Base-by-base conservation (phyloP, 495 filamentous ascomycete genomes). In the Penicillium flavigenum region DNA sequence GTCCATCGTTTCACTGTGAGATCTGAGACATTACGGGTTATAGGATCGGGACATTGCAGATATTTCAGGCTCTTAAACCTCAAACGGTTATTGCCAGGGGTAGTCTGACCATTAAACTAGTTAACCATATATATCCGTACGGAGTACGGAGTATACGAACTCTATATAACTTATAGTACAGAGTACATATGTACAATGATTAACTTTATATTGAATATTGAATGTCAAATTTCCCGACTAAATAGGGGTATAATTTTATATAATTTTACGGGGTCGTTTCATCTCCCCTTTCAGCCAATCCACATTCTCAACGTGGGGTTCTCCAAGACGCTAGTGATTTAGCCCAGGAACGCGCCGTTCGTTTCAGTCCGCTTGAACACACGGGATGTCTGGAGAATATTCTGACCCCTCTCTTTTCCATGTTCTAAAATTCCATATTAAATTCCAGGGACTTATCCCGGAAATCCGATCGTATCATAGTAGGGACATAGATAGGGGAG, bases 231-330 rank as follows among this genome's bases (percentile, higher is more conserved):
- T n/a, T n/a, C n/a, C n/a, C n/a, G n/a, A n/a, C n/a, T n/a, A n/a
- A n/a, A n/a, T n/a, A n/a, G n/a, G n/a, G n/a, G n/a, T 29, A 12
- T 17, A 41, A 47, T 27, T 47, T 29, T 29, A 2, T 8, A 29
- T 7, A 29, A 29, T 8, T 29, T 29, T 29, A 29, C 27, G 27
- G 44, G 57, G 38, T 38, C 20, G 59, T 64, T 64, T 64, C 62
- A 64, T 20, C 39, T 56, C 56, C 51, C 38, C 16, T 14, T n/a
- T 8, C 12, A 12, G 17, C 62, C 62, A 64, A 62, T 64, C 62
- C 51, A 27, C 17, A n/a, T 1, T 9, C 29, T 5, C 51, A 53
- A 44, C 59, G 61, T 63, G 59, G 62, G 47, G 27, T 9, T 39
- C 49, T 11, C 58, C 54, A 51, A 61, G 54, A 58, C 54, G 19